These are phyloP conservation scores for Ambrosia artemisiifolia DNA, from an alignment of 129 eudicot genomes.

Conservation along the genomic window DNA sequence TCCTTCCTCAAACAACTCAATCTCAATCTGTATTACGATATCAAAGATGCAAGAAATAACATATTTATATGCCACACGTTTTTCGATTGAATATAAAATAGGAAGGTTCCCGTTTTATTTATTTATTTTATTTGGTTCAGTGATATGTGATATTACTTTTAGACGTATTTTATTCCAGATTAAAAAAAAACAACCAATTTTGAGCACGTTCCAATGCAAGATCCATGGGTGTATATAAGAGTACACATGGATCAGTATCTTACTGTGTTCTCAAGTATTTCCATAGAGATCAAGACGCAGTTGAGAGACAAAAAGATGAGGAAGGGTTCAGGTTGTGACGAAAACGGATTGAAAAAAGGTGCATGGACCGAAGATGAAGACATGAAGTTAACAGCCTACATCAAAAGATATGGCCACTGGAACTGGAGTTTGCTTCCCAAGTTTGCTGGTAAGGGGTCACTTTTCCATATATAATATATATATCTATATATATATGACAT, in stretches of 20 bases:
- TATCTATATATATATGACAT: neutral
- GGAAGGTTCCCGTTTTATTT: neutral
- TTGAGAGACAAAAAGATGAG: slow-evolving; percentile 28
- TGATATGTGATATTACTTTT: neutral
- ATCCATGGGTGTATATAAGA: neutral
- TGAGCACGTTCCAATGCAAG: neutral
- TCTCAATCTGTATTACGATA: no score
- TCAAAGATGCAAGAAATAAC: neutral
- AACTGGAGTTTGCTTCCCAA: slow-evolving; percentile 56
- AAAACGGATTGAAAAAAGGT: slow-evolving; percentile 49
- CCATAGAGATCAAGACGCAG: neutral
- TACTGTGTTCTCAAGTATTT: neutral
- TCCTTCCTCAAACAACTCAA: no score
- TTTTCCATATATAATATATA: neutral
- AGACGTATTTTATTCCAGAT: neutral
- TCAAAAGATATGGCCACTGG: slow-evolving; percentile 52
- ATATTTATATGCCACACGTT: neutral
- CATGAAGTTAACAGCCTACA: slow-evolving; percentile 39
- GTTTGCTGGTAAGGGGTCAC: slow-evolving; percentile 36
- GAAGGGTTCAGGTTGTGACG: slow-evolving; percentile 32
- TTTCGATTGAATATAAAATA: neutral
- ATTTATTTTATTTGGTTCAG: neutral
- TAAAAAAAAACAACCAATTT: neutral
- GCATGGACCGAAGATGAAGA: slow-evolving; percentile 63
- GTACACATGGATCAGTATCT: neutral